Evolutionary conservation across 108 stramenopile species (phyloP).

Genomic region (Discostella pseudostelligera): DNA sequence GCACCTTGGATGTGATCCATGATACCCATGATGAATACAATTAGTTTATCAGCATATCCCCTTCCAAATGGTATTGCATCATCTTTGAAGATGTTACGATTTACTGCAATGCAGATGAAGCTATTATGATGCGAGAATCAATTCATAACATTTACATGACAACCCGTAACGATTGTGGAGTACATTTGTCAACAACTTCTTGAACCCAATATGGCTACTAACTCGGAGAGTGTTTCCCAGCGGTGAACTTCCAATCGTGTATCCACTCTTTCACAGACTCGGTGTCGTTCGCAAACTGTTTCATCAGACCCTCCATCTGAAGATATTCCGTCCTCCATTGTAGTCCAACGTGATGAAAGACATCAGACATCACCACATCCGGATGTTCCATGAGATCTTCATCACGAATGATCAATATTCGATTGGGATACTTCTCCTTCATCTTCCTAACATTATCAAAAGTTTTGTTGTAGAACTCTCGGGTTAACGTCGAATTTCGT

Average conservation of each 20-base stretch:
- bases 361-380: not conserved
- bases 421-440: not conserved
- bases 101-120: no score
- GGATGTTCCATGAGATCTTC: not conserved
- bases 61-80: no score
- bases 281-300: not conserved
- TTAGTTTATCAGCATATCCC: no score
- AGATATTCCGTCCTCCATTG: slow-evolving; percentile 1
- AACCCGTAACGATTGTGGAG: no score
- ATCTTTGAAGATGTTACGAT: no score
- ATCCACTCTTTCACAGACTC: not conserved
- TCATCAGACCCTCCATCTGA: slow-evolving; percentile 2
- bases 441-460: not conserved
- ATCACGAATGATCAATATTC: not conserved
- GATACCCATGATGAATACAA: no score
- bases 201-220: no score
- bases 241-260: not conserved
- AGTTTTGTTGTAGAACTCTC: not conserved
- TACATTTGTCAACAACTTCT: no score
- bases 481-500: no score
- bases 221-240: slow-evolving; percentile 5
- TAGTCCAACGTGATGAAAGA: not conserved
- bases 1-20: slow-evolving; percentile 77
- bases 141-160: no score
- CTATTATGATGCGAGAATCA: no score